Percentiles rank a stretch among this genome's conserved stretches.
These are phyloP conservation scores for Mycena crocata DNA, from an alignment of 768 basidiomycete species.

Conservation along the genomic window DNA sequence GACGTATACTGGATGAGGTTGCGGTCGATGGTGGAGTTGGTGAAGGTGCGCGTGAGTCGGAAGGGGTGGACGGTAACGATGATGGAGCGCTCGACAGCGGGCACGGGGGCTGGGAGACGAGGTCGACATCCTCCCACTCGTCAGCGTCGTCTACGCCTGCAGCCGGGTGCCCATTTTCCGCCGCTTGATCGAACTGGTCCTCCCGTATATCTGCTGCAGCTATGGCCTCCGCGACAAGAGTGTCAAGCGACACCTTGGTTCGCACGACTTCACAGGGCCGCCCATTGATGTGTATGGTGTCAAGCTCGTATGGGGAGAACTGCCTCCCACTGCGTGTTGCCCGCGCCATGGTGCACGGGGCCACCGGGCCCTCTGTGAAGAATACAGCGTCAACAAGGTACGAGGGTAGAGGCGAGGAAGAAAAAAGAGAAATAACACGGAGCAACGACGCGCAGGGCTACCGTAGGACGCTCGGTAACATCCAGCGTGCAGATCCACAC, in stretches of 20 bases:
- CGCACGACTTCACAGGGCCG: not conserved
- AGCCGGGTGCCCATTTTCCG: too few species aligned
- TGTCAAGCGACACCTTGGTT: not conserved
- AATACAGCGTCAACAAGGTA: too few species aligned
- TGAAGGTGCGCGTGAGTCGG: not conserved
- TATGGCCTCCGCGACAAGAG: not conserved
- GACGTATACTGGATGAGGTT: too few species aligned
- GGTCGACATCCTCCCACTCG: not conserved
- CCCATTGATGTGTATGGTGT: not conserved
- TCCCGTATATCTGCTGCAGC: not conserved
- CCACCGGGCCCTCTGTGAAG: too few species aligned
- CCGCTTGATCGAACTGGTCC: too few species aligned
- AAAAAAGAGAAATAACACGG: too few species aligned
- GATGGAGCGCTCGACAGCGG: not conserved
- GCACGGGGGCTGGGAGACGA: not conserved
- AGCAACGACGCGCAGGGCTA: too few species aligned
- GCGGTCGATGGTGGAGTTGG: too few species aligned
- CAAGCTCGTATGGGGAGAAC: not conserved
- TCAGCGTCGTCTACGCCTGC: not conserved
- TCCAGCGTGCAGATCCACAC: too few species aligned
- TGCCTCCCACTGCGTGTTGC: not conserved
- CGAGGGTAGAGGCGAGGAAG: too few species aligned
- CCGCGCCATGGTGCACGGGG: too few species aligned
- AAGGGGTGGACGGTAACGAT: not conserved
- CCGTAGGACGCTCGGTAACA: too few species aligned